Conservation (phyloP, 257 asterid species). For the Ajuga chamaepitys region DNA sequence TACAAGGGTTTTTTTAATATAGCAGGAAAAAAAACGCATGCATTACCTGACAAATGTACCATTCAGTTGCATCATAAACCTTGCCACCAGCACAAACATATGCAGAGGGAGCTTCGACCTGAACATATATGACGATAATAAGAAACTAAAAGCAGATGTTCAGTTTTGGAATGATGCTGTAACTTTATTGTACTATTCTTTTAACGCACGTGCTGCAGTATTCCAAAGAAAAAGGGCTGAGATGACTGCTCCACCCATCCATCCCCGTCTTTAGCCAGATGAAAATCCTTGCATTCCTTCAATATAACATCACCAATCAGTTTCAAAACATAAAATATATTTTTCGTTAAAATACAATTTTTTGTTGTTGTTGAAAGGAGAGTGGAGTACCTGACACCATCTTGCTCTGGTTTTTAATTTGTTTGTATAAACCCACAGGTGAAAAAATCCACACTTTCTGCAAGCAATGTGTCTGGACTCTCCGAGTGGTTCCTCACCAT, state of each 20-base stretch:
- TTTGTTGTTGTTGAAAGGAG: neutral
- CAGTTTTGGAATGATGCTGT: neutral
- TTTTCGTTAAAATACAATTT: neutral
- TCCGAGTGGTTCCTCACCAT: constrained; percentile 41
- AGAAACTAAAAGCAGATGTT: constrained; percentile 1
- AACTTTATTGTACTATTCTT: neutral
- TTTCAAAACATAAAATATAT: neutral
- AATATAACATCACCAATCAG: constrained; percentile 18
- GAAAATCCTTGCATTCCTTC: constrained; percentile 91
- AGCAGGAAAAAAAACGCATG: no score
- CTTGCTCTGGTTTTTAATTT: constrained; percentile 82
- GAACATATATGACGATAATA: constrained; percentile 14
- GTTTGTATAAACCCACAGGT: constrained; percentile 65
- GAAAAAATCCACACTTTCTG: constrained; percentile 78
- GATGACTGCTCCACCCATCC: constrained; percentile 98
- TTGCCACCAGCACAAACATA: constrained; percentile 87
- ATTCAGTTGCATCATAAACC: constrained; percentile 77
- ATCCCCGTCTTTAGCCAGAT: constrained; percentile 93
- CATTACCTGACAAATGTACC: constrained; percentile 98
- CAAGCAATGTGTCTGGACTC: constrained; percentile 76
- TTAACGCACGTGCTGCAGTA: constrained; percentile 64
- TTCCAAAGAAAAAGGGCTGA: constrained; percentile 74
- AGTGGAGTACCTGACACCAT: constrained; percentile 88
- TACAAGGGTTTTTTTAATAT: no score
- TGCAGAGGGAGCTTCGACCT: constrained; percentile 82